These are phyloP conservation scores for Nevesoporus exiguus DNA, from an alignment of 768 basidiomycete species.

Conservation along the genomic window DNA sequence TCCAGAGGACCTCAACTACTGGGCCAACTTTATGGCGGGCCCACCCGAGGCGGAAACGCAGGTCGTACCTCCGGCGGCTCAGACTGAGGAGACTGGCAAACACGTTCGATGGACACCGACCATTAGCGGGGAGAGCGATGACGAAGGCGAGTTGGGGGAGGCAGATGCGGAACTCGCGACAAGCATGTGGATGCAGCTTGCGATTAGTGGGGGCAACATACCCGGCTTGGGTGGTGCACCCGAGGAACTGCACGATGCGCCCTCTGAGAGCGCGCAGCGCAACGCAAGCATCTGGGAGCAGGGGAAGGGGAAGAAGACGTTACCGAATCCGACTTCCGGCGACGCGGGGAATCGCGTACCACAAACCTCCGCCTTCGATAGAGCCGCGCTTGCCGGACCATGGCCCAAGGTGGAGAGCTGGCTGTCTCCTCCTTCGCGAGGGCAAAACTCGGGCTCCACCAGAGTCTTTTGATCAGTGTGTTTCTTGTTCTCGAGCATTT, in stretches of 20 bases:
- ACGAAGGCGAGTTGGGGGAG: slow-evolving; percentile 20
- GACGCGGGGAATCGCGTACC: slow-evolving; percentile 25
- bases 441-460: slow-evolving; percentile 31
- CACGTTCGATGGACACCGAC: slow-evolving; percentile 29
- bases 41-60: slow-evolving; percentile 9
- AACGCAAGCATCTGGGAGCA: slow-evolving; percentile 21
- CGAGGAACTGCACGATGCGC: background rate
- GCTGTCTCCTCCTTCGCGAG: slow-evolving; percentile 28
- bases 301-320: slow-evolving; percentile 23
- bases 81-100: slow-evolving; percentile 9
- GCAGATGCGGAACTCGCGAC: slow-evolving; percentile 16
- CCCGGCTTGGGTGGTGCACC: slow-evolving; percentile 9
- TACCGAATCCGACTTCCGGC: slow-evolving; percentile 6
- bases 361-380: slow-evolving; percentile 25
- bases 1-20: slow-evolving; percentile 25
- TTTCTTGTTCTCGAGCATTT: background rate
- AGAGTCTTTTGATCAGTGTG: slow-evolving; percentile 25
- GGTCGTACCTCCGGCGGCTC: background rate
- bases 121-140: slow-evolving; percentile 18
- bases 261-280: slow-evolving; percentile 6
- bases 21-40: slow-evolving; percentile 27
- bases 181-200: slow-evolving; percentile 31
- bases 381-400: slow-evolving; percentile 26
- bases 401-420: slow-evolving; percentile 37
- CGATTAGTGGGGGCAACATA: slow-evolving; percentile 25